A percentile compares a stretch with the other conserved stretches of the same genome.
phyloP scores from a whole-genome alignment of 2,329 filamentous ascomycete genomes.

The Epichloe gansuensis region DNA sequence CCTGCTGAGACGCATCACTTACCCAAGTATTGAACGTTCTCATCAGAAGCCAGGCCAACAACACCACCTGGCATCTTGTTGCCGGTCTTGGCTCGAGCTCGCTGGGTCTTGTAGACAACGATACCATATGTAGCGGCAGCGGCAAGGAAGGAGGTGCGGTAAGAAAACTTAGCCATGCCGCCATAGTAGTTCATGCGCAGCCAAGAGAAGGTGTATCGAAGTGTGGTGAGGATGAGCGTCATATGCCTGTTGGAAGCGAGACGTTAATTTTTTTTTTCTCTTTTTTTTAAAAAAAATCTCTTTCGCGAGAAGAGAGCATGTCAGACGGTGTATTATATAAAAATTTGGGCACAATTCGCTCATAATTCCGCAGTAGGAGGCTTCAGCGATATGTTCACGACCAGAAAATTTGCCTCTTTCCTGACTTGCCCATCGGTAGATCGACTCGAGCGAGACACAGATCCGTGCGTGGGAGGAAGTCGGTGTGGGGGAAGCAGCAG shows the following conservation, averaged over 20 bases:
- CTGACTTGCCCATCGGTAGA: not conserved
- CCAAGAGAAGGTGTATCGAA: slow-evolving; percentile 77
- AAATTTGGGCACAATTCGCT: too few relatives aligned
- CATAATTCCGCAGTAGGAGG: not conserved
- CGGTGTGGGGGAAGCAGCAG: slow-evolving; percentile 9
- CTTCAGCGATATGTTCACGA: not conserved
- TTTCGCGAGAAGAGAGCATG: too few relatives aligned
- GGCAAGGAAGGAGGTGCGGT: slow-evolving; percentile 80
- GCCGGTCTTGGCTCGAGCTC: slow-evolving; percentile 67
- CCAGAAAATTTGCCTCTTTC: not conserved
- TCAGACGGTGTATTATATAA: too few relatives aligned
- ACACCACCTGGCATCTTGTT: slow-evolving; percentile 46
- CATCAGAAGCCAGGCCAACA: slow-evolving; percentile 62
- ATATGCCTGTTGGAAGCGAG: slow-evolving; percentile 51
- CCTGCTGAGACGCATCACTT: slow-evolving; percentile 24
- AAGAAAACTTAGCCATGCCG: slow-evolving; percentile 65
- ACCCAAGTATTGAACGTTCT: slow-evolving; percentile 98
- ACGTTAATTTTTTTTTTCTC: slow-evolving; percentile 2
- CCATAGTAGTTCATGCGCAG: slow-evolving; percentile 79
- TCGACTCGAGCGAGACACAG: not conserved
- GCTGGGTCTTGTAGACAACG: slow-evolving; percentile 95
- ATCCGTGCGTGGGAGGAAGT: not conserved
- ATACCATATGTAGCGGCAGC: slow-evolving; percentile 92
- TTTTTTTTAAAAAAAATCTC: too few relatives aligned
- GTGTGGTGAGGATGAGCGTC: slow-evolving; percentile 67